phyloP scores from a whole-genome alignment of 345 rosid species.

The Carallia pectinifolia region DNA sequence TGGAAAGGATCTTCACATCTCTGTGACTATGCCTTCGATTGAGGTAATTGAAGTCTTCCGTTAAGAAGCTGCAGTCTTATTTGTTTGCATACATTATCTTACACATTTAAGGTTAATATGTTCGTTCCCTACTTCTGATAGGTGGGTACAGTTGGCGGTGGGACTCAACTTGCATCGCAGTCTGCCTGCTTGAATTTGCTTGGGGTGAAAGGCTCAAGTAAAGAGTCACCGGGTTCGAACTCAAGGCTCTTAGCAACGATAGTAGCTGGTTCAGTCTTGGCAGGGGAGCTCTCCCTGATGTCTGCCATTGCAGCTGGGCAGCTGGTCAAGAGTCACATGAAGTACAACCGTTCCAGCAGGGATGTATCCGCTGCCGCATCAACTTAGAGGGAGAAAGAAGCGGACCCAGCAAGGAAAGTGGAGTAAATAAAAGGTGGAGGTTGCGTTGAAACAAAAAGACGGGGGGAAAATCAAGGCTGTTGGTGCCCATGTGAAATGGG shows the following conservation, averaged over 20 bases:
- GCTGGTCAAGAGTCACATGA: constrained; percentile 85
- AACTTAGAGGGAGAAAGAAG: constrained; percentile 1
- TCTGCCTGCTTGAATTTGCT: constrained; percentile 80
- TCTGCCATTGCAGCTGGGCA: constrained; percentile 91
- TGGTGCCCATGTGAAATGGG: constrained; percentile 7
- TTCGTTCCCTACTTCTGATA: constrained; percentile 12
- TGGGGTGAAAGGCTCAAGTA: constrained; percentile 73
- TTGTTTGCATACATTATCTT: background rate
- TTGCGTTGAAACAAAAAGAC: background rate
- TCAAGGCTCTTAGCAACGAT: constrained; percentile 66
- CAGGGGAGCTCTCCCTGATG: constrained; percentile 83
- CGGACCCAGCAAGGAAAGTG: constrained; percentile 4
- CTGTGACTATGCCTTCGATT: constrained; percentile 83
- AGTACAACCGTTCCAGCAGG: constrained; percentile 80
- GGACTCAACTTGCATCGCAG: constrained; percentile 86
- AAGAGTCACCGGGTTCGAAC: constrained; percentile 66
- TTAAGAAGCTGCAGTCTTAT: background rate
- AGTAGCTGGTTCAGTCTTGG: constrained; percentile 80
- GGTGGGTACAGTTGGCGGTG: constrained; percentile 94
- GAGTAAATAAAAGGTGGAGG: constrained; percentile 6
- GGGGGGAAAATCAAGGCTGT: background rate
- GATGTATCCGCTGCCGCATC: constrained; percentile 47
- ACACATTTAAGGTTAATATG: background rate
- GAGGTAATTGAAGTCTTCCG: constrained; percentile 42
- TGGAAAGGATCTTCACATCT: constrained; percentile 77